Evolutionary conservation across 2,329 filamentous ascomycete species (phyloP), one percentile per base, ranked within the genome.

Genomic region (Paradendryphiella salina): DNA sequence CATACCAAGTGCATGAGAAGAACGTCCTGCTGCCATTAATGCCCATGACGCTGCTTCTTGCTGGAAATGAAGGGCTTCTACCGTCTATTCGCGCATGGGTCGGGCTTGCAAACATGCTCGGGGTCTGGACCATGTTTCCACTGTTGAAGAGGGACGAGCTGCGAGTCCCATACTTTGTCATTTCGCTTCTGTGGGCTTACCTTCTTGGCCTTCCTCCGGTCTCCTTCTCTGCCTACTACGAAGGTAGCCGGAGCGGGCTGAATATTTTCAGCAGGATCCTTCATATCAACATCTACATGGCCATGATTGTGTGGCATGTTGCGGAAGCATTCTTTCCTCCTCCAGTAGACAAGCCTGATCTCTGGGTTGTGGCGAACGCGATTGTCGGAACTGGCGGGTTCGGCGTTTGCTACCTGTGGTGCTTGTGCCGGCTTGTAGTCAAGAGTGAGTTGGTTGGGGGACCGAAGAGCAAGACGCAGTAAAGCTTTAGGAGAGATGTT

Each of bases 1-100:
- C 90, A 64, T 99, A 96, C 72, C 94, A 99, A 70, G 95, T 99
- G 0, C 94, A 99, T 66, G 94, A 99, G 76, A 99, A 99, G 81
- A 96, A 92, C 60, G 90, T 96, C 0, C 79, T 99, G 4, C 82
- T 99, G 2, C 95, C 94, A 1, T 79, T 99, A 38, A 83, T 97
- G 70, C 94, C 94, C 0, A 96, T 95, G 89, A 97, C 92, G 0
- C 75, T 96, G 5, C 80, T 97, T 4, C 80, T 99, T 32, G 88
- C 89, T 13, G 86, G 88, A 13, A 84, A 86, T 56, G 83, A 89
- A 40, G 93, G 93, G 0, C 76, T 99, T 41, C 84, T 84, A 52
- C 88, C 88, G 52, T 85, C 87, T 45, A 84, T 83, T 14, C 84
- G 94, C 40, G 86, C 90, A 1, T 99, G 94, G 94, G 87, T 97